Conservation (phyloP, 305 asterid species). For the Striga hermonthica region DNA sequence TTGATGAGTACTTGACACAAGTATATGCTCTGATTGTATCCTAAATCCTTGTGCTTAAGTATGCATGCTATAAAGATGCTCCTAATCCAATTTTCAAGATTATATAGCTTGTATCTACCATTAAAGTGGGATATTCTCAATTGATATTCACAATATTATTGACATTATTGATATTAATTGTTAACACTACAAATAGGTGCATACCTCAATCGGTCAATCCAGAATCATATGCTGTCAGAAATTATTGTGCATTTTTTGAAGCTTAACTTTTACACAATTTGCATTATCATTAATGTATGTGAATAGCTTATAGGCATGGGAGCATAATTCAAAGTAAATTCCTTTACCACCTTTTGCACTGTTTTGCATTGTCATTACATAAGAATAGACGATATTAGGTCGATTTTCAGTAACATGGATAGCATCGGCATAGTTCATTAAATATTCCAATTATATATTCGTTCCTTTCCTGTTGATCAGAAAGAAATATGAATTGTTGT, state of each 20-base stretch:
- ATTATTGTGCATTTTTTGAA: slow-evolving; percentile 21
- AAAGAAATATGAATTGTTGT: no score
- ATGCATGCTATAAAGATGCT: slow-evolving; percentile 30
- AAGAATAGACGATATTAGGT: slow-evolving; percentile 3
- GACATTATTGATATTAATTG: slow-evolving; percentile 29
- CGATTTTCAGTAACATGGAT: neutral
- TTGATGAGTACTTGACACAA: slow-evolving; percentile 12
- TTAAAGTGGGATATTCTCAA: slow-evolving; percentile 34
- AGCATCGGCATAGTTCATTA: neutral
- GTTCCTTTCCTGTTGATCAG: neutral
- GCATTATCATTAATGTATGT: neutral
- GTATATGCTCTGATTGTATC: slow-evolving; percentile 40
- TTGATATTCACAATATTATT: slow-evolving; percentile 28
- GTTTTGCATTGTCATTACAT: neutral
- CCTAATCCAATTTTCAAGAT: slow-evolving; percentile 32
- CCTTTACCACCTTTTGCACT: neutral
- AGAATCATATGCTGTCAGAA: slow-evolving; percentile 41
- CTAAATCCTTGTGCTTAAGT: slow-evolving; percentile 31
- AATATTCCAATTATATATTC: neutral
- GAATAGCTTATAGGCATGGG: slow-evolving; percentile 2
- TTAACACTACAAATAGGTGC: no score
- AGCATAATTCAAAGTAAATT: slow-evolving; percentile 15
- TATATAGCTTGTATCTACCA: slow-evolving; percentile 22
- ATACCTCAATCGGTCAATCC: slow-evolving; percentile 26
- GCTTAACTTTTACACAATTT: slow-evolving; percentile 25